Base-by-base conservation (phyloP, 2,329 filamentous ascomycete species). In the Trichoderma arundinaceum region DNA sequence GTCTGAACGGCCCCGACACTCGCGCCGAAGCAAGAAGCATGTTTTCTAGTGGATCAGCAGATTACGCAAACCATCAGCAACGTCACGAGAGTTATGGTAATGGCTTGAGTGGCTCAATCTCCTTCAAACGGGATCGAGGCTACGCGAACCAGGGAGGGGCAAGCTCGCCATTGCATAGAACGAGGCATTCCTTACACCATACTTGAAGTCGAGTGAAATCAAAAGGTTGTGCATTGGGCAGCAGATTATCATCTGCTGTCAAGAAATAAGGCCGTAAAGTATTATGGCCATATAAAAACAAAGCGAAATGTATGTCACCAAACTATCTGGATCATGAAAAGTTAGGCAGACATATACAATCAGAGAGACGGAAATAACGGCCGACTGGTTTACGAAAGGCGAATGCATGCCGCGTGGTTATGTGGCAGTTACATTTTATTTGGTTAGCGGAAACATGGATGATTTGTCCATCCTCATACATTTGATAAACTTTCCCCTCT, bases 11-110 rank as follows among this genome's bases (percentile, higher is more conserved):
- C 62, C 75, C 77, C 17, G 75, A 68, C 12, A 51, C 77, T 12
- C 74, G 80, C 67, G 82, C 81, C 4, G 79, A 81, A 9, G 80
- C 83, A 74, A 76, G 80, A 64, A 81, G 82, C 66, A 75, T 76
- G 0, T 84, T 83, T 68, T 75, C 77, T 15, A 74, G 76, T 54
- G 74, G 76, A 7, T 69, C 76, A n/a, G 67, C 74, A 44, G 68
- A 69, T 32, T 72, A 71, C 54, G n/a, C 46, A n/a, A 60, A 62
- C 19, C 53, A 46, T 28, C 66, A 66, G 35, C 54, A 65, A 32
- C 59, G 59, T 5, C 46, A 59, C 19, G 65, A 67, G 19, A 48
- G 33, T 53, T 64, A 67, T 10, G 43, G 48, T 3, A 35, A 54
- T 38, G 65, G 64, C 17, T 13, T 67, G 19, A 38, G 48, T 15